These are phyloP conservation scores for Alternaria sp. DNA, from an alignment of 2,329 filamentous ascomycete species.

Conservation along the genomic window DNA sequence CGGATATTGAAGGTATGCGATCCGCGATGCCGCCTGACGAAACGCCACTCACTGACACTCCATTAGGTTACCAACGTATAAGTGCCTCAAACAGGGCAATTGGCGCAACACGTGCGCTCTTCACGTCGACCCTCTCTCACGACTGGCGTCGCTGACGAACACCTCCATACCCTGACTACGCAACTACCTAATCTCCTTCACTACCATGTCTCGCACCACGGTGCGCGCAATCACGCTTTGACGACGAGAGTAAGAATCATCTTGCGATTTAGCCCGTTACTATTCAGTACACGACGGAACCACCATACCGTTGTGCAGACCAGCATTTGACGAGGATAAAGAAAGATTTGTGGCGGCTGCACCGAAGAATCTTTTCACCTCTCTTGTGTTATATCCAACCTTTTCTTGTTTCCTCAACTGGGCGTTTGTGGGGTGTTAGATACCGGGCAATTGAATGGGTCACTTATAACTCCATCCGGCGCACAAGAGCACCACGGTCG, in stretches of 20 bases:
- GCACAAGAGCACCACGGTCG: constrained; percentile 19
- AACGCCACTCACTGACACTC: constrained; percentile 14
- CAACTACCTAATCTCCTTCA: constrained; percentile 25
- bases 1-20: constrained; percentile 83
- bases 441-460: constrained; percentile 25
- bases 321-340: constrained; percentile 11
- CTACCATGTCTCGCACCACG: constrained; percentile 26
- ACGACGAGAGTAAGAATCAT: constrained; percentile 40
- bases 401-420: constrained; percentile 4
- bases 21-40: not conserved
- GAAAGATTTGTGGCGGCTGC: constrained; percentile 5
- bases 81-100: constrained; percentile 14
- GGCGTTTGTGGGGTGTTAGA: constrained; percentile 22
- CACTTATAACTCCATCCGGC: constrained; percentile 14
- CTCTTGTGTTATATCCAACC: constrained; percentile 13
- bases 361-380: not conserved
- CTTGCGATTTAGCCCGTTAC: constrained; percentile 33
- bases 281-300: constrained; percentile 19
- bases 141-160: constrained; percentile 13
- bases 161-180: constrained; percentile 14
- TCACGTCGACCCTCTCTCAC: constrained; percentile 8
- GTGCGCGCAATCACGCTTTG: constrained; percentile 37
- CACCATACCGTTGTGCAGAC: constrained; percentile 8
- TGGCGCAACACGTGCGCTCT: constrained; percentile 5
- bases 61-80: constrained; percentile 47